phyloP scores from a whole-genome alignment of 2,329 filamentous ascomycete species.

The Pestalotiopsis sp. region DNA sequence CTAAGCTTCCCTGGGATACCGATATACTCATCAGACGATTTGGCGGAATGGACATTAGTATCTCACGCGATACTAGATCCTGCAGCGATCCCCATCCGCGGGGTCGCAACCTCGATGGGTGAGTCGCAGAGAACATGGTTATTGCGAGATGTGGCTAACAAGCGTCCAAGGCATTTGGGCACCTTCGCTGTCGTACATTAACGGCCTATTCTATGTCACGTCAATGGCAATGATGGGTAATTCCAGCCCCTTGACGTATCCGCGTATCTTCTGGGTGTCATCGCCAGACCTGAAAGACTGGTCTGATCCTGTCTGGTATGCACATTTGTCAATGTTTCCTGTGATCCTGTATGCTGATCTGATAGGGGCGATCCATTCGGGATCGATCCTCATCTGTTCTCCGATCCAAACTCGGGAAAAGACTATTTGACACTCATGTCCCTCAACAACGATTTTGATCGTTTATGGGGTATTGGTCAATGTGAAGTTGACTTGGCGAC shows the following conservation, averaged over 20 bases:
- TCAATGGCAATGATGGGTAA: slow-evolving; percentile 30
- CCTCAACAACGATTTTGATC: slow-evolving; percentile 17
- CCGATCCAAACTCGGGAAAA: background rate
- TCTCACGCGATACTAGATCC: background rate
- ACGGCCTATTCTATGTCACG: slow-evolving; percentile 31
- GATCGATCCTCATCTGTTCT: background rate
- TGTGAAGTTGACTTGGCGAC: slow-evolving; percentile 22
- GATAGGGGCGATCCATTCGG: background rate
- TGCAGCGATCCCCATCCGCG: background rate
- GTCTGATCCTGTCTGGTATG: background rate
- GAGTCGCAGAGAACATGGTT: background rate
- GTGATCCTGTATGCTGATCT: background rate
- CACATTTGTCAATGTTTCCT: background rate
- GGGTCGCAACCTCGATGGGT: slow-evolving; percentile 25
- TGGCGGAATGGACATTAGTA: background rate
- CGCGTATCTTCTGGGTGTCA: slow-evolving; percentile 28
- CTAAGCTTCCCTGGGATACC: background rate
- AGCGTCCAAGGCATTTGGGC: slow-evolving; percentile 32
- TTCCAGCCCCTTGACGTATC: slow-evolving; percentile 34
- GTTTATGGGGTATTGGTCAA: slow-evolving; percentile 26
- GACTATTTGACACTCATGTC: slow-evolving; percentile 16
- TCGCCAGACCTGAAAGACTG: slow-evolving; percentile 20
- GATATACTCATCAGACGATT: background rate
- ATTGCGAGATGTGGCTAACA: background rate
- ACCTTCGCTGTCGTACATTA: slow-evolving; percentile 31